Evolutionary conservation across 140 eudicot genomes (phyloP).

Genomic region (Anethum foeniculum): DNA sequence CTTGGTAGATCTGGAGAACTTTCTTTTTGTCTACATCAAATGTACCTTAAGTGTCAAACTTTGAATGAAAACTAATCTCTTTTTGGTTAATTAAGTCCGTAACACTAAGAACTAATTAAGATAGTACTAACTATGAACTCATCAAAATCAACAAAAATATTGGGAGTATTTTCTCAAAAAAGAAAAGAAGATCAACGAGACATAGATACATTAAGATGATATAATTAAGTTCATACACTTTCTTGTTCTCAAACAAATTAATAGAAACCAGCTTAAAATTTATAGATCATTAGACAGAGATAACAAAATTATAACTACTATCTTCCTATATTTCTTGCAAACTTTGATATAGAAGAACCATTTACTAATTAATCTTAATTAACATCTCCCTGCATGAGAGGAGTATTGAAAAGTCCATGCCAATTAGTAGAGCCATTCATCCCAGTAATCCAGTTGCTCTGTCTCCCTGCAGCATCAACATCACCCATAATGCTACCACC

Average conservation of each 20-base stretch:
- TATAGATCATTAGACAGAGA: not conserved
- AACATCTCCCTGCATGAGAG: slow-evolving; percentile 45
- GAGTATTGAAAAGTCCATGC: slow-evolving; percentile 82
- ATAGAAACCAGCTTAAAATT: not conserved
- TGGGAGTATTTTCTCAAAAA: not conserved
- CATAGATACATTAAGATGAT: slow-evolving; percentile 2
- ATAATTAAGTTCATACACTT: not conserved
- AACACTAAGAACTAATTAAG: not conserved
- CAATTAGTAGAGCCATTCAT: slow-evolving; percentile 45
- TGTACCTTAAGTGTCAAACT: not conserved
- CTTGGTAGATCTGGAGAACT: not conserved
- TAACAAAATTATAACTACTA: not conserved
- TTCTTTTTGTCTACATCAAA: not conserved
- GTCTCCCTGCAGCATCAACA: slow-evolving; percentile 47
- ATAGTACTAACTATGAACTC: not conserved
- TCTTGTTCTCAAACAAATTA: not conserved
- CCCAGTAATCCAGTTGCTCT: slow-evolving; percentile 54
- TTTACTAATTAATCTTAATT: not conserved
- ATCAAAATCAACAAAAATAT: not conserved
- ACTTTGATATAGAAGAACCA: slow-evolving; percentile 1
- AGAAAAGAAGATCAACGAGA: not conserved
- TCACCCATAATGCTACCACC: slow-evolving; percentile 36
- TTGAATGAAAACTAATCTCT: not conserved
- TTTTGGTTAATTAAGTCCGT: not conserved
- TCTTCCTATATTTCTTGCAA: not conserved